These are phyloP conservation scores for Metrosideros polymorpha DNA, from an alignment of 441 rosid genomes.

Conservation along the genomic window DNA sequence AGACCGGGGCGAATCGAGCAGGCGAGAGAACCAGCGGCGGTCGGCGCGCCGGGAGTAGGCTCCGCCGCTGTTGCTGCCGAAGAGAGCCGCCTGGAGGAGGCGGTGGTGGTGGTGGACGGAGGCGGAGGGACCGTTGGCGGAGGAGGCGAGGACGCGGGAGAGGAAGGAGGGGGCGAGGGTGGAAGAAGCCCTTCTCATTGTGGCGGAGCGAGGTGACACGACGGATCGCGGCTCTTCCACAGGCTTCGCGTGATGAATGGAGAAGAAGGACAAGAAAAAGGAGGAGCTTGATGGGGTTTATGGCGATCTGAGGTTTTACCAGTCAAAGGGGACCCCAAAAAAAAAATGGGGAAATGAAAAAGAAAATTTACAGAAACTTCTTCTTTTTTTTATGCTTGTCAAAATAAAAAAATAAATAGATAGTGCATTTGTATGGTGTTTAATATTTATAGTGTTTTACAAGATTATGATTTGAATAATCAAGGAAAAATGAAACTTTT, in stretches of 20 bases:
- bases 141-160: not conserved
- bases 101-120: not conserved
- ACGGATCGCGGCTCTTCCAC: not conserved
- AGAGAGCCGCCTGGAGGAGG: conserved; percentile 10
- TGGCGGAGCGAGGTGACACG: not conserved
- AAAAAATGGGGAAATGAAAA: not conserved
- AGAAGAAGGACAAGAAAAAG: not conserved
- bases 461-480: not conserved
- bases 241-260: not conserved
- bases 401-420: not conserved
- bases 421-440: rapidly evolving
- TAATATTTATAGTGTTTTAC: not conserved
- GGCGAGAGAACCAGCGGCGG: not conserved
- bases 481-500: not conserved
- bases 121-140: not conserved
- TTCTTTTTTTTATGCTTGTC: not conserved
- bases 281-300: not conserved
- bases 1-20: not conserved
- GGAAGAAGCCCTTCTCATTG: conserved; percentile 4
- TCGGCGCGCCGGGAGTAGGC: not conserved
- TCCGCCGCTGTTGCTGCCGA: not conserved
- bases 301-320: not conserved
- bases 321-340: not conserved
- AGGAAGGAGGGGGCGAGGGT: not conserved
- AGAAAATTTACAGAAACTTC: not conserved